Evolutionary conservation across 164 flowering plant species (phyloP).

Genomic region (Saururus chinensis): DNA sequence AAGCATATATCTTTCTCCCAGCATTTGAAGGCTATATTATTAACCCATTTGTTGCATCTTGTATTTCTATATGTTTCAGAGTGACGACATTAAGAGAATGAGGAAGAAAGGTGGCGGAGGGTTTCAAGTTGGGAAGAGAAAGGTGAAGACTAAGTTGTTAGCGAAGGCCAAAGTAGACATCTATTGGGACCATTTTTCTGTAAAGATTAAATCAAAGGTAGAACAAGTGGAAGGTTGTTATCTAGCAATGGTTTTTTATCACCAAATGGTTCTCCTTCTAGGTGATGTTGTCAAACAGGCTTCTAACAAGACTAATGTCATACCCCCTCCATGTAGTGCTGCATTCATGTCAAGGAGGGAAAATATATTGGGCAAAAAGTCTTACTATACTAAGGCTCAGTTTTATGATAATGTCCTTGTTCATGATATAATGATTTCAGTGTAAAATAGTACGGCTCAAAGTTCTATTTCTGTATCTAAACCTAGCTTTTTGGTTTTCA

Average conservation of each 20-base stretch:
- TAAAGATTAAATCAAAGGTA: conserved; percentile 27
- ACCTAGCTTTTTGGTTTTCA: no score
- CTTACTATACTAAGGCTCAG: no score
- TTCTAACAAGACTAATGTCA: conserved; percentile 19
- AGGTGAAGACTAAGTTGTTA: conserved; percentile 71
- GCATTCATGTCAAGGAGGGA: no score
- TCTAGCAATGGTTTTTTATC: conserved; percentile 21
- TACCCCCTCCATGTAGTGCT: conserved; percentile 8
- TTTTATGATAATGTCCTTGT: no score
- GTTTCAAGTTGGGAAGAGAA: conserved; percentile 86
- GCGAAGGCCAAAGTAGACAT: conserved; percentile 85
- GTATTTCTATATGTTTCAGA: conserved; percentile 22
- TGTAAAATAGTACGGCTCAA: no score
- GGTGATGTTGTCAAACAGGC: conserved; percentile 32
- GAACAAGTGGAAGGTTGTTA: conserved; percentile 34
- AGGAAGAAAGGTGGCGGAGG: conserved; percentile 62
- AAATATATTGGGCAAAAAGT: no score
- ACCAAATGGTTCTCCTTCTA: conserved; percentile 24
- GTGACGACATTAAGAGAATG: conserved; percentile 56
- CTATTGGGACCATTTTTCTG: conserved; percentile 32
- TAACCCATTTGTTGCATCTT: neutral
- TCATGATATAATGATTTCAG: no score
- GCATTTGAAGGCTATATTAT: neutral
- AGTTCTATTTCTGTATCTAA: no score
- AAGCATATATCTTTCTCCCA: neutral